phyloP scores from a whole-genome alignment of 2,329 filamentous ascomycete species.

The Aureobasidium sp. region DNA sequence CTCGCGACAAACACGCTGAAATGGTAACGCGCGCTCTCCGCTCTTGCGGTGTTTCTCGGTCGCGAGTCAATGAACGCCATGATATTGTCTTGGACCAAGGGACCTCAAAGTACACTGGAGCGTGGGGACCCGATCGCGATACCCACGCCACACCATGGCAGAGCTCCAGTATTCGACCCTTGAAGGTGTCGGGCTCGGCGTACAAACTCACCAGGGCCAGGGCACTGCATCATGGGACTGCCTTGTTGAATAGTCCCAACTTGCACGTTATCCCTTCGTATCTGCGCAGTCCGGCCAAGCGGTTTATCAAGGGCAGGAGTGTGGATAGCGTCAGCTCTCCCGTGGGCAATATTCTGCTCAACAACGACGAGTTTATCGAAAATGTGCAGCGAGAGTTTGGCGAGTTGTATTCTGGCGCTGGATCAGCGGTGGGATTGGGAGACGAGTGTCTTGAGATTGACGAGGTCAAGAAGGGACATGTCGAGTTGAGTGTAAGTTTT shows the following conservation, averaged over 20 bases:
- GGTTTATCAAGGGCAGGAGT: slow-evolving; percentile 71
- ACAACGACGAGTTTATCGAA: slow-evolving; percentile 37
- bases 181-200: slow-evolving; percentile 88
- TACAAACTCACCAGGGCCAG: slow-evolving; percentile 82
- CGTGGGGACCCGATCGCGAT: slow-evolving; percentile 26
- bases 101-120: background rate
- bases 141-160: slow-evolving; percentile 41
- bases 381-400: slow-evolving; percentile 53
- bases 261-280: slow-evolving; percentile 61
- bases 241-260: slow-evolving; percentile 71
- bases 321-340: slow-evolving; percentile 87
- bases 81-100: slow-evolving; percentile 74
- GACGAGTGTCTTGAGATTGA: slow-evolving; percentile 47
- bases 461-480: slow-evolving; percentile 55
- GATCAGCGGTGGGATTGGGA: slow-evolving; percentile 29
- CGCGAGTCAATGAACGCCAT: slow-evolving; percentile 79
- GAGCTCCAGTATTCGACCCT: slow-evolving; percentile 29
- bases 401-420: slow-evolving; percentile 51
- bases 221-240: slow-evolving; percentile 89
- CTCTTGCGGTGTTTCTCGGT: slow-evolving; percentile 49
- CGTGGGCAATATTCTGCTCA: slow-evolving; percentile 68
- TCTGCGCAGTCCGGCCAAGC: slow-evolving; percentile 69
- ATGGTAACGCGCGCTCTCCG: slow-evolving; percentile 85
- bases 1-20: slow-evolving; percentile 78
- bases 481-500: slow-evolving; percentile 52